Evolutionary conservation across 192 early-diverging fungal species (phyloP), one percentile per base, ranked within the genome.

Genomic region (Cladochytrium replicatum): DNA sequence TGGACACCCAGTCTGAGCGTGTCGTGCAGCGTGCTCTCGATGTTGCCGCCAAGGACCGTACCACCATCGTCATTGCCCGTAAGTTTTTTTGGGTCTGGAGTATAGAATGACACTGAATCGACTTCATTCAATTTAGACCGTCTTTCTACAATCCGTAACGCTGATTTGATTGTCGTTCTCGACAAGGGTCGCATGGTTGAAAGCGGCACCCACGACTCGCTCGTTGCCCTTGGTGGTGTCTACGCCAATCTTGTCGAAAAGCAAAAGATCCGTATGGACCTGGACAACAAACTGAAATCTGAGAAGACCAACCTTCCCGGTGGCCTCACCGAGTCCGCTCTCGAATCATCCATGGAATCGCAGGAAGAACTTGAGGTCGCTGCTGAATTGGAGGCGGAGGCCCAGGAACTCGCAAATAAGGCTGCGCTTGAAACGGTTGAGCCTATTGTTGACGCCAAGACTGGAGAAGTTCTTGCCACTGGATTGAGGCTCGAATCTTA

Each of bases 101-200:
- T 32, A 63, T 54, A 39, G 31, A n/a, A n/a, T n/a, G n/a, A n/a
- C n/a, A n/a, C n/a, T n/a, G n/a, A n/a, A n/a, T n/a, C n/a, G n/a
- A n/a, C n/a, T n/a, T n/a, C n/a, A n/a, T n/a, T n/a, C n/a, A n/a
- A n/a, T n/a, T n/a, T n/a, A n/a, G n/a, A 93, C 60, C 81, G 93
- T 29, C 61, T 97, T 26, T 89, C 86, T 37, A 97, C 93, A 15
- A 84, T 97, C 50, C 69, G 77, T 29, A 81, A 89, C 42, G 83
- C 88, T 17, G 81, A 93, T 60, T 50, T 80, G 27, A 97, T 97
- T 55, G 81, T 88, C 21, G 90, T 93, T 11, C 77, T 93, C 54
- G 78, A 60, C 45, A 78, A 40, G 23, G 67, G 70, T 17, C 39
- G 54, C 8, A 72, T 74, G 52, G 48, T 59, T 29, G 87, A 93